Evolutionary conservation across 352 stramenopile genomes (phyloP).

Genomic region (Phytopythium mirpurense): DNA sequence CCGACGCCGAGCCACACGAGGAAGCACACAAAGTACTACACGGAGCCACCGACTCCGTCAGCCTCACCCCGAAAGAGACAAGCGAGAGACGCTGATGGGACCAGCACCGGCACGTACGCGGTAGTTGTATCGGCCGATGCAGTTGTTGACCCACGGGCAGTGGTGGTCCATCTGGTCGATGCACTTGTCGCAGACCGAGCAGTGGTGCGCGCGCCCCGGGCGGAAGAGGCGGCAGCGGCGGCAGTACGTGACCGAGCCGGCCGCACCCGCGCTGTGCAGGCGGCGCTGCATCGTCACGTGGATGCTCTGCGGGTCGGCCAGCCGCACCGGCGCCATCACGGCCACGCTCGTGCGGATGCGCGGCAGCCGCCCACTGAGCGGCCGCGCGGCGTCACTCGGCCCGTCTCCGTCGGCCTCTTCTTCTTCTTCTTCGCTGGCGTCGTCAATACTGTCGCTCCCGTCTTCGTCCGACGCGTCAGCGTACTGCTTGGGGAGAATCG

Average conservation of each 20-base stretch:
- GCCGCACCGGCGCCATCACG: conserved; percentile 23
- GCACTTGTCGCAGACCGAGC: conserved; percentile 84
- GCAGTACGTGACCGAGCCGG: conserved; percentile 38
- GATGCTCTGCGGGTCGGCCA: conserved; percentile 30
- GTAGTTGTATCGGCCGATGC: conserved; percentile 95
- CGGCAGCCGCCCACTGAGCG: conserved; percentile 17
- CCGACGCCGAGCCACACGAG: conserved; percentile 58
- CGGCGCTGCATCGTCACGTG: conserved; percentile 26
- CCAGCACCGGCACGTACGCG: conserved; percentile 33
- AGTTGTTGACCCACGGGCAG: conserved; percentile 98
- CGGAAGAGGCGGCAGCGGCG: conserved; percentile 44
- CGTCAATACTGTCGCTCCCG: conserved; percentile 5
- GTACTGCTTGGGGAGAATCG: conserved; percentile 17
- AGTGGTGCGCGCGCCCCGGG: conserved; percentile 52
- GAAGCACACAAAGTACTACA: conserved; percentile 76
- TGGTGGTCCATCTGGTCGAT: conserved; percentile 97
- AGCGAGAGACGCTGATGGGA: neutral
- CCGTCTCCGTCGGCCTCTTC: conserved; percentile 8
- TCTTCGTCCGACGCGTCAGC: conserved; percentile 1
- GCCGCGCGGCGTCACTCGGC: too few species aligned
- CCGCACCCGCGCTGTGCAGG: conserved; percentile 7
- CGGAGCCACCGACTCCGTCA: neutral
- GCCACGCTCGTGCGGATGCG: conserved; percentile 19
- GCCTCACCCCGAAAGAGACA: neutral
- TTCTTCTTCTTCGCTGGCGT: neutral